Base-by-base conservation (phyloP, 1,139 yeast species). In the Pichia sp. region DNA sequence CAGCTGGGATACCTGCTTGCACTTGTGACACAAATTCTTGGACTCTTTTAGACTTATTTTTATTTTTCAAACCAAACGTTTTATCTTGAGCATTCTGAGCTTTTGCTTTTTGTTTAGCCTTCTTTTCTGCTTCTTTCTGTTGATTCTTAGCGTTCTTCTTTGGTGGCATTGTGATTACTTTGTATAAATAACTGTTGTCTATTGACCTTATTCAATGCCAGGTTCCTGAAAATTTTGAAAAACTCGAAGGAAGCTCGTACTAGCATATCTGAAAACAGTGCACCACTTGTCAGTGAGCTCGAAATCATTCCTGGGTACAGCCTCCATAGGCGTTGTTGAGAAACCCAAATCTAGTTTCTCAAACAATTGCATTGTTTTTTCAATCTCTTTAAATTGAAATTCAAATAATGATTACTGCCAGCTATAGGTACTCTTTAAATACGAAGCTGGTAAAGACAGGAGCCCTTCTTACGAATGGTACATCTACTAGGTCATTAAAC, bases 1-100 rank as follows among this genome's bases (percentile, higher is more conserved):
- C 68, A 11, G 74, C 74, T 12, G 75, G 77, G 39, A 82, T 85
- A 59, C 72, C 72, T 25, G 74, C 71, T 47, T 76, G 76, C 36
- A 89, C 85, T 60, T 89, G 96, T 48, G 72, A 73, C 49, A 91
- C 88, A 59, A 67, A 89, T 50, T 72, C 77, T 63, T 93, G 98
- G 33, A 93, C 98, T 59, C 80, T 91, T 56, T 91, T 76, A 36
- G 97, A 88, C 58, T 85, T 84, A 65, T 86, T 86, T 66, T 93
- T 93, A 64, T 88, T 88, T 60, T 88, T 91, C 70, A 91, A 70
- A 45, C 98, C 98, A 59, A 91, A 91, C 3, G 96, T 84, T 66
- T 86, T 88, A 64, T 91, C 97, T 38, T 84, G 91, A 49, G 81
- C 82, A 32, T 67, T 70, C 66, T 79, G 80, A 60, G 84, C 82